Evolutionary conservation across 1,284 basidiomycete species (phyloP).

Genomic region (Tylopilus sp.): DNA sequence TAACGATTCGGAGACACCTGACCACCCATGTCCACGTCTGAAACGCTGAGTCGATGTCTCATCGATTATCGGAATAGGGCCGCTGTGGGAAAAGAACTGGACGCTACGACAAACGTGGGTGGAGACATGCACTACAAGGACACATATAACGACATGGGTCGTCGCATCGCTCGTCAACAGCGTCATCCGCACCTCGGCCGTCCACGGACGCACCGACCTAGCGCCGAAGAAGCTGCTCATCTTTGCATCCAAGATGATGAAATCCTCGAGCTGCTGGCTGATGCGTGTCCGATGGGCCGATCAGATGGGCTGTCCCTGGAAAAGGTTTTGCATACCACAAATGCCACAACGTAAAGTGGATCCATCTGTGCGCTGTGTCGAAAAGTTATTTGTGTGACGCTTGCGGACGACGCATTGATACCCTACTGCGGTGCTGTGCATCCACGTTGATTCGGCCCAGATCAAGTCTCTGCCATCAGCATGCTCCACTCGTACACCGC

Average conservation of each 20-base stretch:
- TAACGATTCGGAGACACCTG: too few relatives aligned
- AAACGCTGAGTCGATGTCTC: slow-evolving; percentile 5
- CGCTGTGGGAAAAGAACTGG: slow-evolving; percentile 12
- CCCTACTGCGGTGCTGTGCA: slow-evolving; percentile 13
- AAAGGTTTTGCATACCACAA: background rate
- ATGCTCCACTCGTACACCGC: slow-evolving; percentile 8
- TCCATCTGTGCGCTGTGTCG: background rate
- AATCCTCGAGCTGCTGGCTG: background rate
- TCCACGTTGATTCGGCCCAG: slow-evolving; percentile 15
- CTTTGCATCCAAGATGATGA: too few relatives aligned
- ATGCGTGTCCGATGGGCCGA: background rate
- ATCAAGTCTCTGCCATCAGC: slow-evolving; percentile 9
- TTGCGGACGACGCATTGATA: slow-evolving; percentile 11
- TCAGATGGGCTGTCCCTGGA: background rate
- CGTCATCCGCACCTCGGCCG: slow-evolving; percentile 3
- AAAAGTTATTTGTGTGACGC: slow-evolving; percentile 11
- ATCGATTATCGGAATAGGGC: slow-evolving; percentile 2
- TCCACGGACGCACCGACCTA: background rate
- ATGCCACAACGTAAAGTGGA: background rate
- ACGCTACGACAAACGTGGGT: slow-evolving; percentile 19
- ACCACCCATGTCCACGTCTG: background rate
- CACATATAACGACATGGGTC: background rate
- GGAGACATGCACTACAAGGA: background rate
- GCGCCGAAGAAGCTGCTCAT: background rate
- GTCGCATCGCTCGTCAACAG: background rate